These are phyloP conservation scores for Leccinum longicurvipes DNA, from an alignment of 768 basidiomycete genomes.

Conservation along the genomic window DNA sequence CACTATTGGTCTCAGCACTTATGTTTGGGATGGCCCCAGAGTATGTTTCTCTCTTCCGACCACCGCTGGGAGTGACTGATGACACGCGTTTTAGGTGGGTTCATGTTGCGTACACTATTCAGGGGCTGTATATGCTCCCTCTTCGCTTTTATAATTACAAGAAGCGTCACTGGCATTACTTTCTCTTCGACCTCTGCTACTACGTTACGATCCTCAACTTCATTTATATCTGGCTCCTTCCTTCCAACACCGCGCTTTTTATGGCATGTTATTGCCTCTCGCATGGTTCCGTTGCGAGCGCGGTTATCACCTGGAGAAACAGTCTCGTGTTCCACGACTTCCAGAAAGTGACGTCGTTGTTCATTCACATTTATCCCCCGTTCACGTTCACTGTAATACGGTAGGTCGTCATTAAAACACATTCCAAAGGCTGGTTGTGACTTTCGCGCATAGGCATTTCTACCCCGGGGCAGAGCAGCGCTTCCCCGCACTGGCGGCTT, in stretches of 20 bases:
- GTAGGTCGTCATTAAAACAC: conserved; percentile 38
- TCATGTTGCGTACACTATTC: conserved; percentile 81
- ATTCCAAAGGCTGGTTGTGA: conserved; percentile 4
- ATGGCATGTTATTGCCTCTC: conserved; percentile 91
- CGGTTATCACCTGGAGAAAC: conserved; percentile 98
- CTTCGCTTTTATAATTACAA: conserved; percentile 85
- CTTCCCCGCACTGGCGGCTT: conserved; percentile 78
- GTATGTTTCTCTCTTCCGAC: conserved; percentile 39
- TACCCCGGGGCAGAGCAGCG: conserved; percentile 76
- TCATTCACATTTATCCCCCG: conserved; percentile 92
- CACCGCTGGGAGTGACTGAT: conserved; percentile 4
- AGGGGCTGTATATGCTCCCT: conserved; percentile 76
- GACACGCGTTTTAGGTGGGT: conserved; percentile 59
- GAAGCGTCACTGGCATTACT: conserved; percentile 91
- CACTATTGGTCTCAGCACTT: conserved; percentile 77
- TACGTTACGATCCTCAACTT: conserved; percentile 91
- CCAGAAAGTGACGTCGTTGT: conserved; percentile 94
- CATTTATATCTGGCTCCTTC: conserved; percentile 88
- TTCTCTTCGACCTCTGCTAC: conserved; percentile 91
- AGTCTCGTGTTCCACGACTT: conserved; percentile 96
- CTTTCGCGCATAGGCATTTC: conserved; percentile 59
- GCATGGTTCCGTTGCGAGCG: conserved; percentile 86
- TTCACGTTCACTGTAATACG: conserved; percentile 89
- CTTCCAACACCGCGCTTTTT: conserved; percentile 73
- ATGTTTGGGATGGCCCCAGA: conserved; percentile 86